A percentile compares a stretch with the other conserved stretches of the same genome.
phyloP scores from a whole-genome alignment of 805 yeast species.

The Dipodascus geniculatus region DNA sequence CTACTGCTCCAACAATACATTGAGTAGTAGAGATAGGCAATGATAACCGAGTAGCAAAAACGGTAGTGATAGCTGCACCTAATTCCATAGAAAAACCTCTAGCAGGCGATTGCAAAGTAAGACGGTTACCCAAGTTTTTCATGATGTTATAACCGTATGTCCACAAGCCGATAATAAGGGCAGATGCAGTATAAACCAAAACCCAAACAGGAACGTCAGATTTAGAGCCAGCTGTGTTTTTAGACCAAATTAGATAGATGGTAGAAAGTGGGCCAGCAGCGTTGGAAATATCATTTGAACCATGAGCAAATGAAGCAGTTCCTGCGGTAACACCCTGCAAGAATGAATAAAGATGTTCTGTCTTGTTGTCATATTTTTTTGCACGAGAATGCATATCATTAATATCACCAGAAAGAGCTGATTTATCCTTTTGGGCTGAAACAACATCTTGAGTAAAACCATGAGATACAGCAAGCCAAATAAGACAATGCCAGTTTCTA shows the following conservation, averaged over 20 bases:
- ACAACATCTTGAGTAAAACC: constrained; percentile 61
- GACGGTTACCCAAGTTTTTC: constrained; percentile 59
- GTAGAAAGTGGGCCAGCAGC: constrained; percentile 69
- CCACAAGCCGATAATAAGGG: constrained; percentile 60
- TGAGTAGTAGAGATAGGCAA: constrained; percentile 74
- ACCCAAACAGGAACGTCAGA: constrained; percentile 63
- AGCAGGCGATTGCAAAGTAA: constrained; percentile 66
- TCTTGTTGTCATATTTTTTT: constrained; percentile 56
- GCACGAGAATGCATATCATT: constrained; percentile 42
- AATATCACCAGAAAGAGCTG: constrained; percentile 36
- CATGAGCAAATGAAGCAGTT: constrained; percentile 75
- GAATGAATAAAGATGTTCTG: constrained; percentile 56
- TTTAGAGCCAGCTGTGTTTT: constrained; percentile 31
- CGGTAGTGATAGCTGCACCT: constrained; percentile 67
- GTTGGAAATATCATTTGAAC: constrained; percentile 69
- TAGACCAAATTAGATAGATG: constrained; percentile 48
- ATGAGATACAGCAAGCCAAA: constrained; percentile 39
- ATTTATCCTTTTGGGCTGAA: constrained; percentile 21
- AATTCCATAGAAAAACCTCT: constrained; percentile 68
- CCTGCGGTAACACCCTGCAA: constrained; percentile 64
- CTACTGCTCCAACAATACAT: constrained; percentile 69
- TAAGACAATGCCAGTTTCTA: constrained; percentile 44
- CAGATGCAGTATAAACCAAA: constrained; percentile 52
- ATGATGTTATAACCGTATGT: constrained; percentile 61
- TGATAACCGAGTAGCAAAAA: constrained; percentile 60